These are phyloP conservation scores for Warburgia ugandensis DNA, from an alignment of 164 flowering plant species.

Conservation along the genomic window DNA sequence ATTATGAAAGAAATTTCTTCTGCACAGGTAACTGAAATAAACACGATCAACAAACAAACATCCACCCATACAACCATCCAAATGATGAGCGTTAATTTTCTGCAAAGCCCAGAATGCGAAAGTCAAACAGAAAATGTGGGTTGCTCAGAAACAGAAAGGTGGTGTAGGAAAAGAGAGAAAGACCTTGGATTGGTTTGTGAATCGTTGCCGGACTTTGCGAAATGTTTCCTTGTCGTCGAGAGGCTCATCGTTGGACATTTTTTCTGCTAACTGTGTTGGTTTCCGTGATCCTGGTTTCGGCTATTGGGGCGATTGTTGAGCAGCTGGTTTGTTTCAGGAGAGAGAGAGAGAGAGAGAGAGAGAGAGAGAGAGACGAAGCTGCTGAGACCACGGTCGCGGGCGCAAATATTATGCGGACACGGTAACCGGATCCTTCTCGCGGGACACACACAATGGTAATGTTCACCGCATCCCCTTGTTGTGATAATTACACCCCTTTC, in stretches of 20 bases:
- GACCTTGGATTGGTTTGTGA: constrained; percentile 64
- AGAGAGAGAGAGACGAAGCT: too few species aligned
- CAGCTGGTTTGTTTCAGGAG: too few species aligned
- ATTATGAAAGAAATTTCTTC: neutral
- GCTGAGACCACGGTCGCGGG: too few species aligned
- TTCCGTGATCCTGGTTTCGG: too few species aligned
- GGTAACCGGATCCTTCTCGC: too few species aligned
- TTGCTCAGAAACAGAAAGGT: neutral
- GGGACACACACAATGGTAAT: too few species aligned
- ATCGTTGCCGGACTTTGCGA: constrained; percentile 30
- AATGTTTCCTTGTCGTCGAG: constrained; percentile 39
- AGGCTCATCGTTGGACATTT: constrained; percentile 29
- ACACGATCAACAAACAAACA: neutral
- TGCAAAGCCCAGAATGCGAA: neutral
- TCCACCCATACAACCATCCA: neutral
- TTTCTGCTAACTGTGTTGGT: too few species aligned
- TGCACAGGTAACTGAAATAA: neutral
- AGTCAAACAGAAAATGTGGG: neutral
- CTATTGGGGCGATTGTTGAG: too few species aligned
- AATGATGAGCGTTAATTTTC: neutral
- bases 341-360: too few species aligned
- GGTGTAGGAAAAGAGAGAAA: neutral
- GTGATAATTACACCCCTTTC: too few species aligned
- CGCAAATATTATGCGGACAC: too few species aligned
- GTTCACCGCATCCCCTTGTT: too few species aligned